Evolutionary conservation across 176 grass and related monocot species (phyloP).

Genomic region (Sorghum bicolor): Sorghum_bicolor_NCBIv3 NC_012872.2:66991501-66992000

Average conservation of each 20-base stretch:
- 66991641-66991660: conserved; percentile 1
- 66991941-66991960: conserved; percentile 95
- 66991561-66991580: conserved; percentile 90
- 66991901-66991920: conserved; percentile 77
- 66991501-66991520: background rate
- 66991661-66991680: background rate
- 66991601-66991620: conserved; percentile 93
- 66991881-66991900: background rate
- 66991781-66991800: background rate
- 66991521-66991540: conserved; percentile 68
- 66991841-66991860: background rate
- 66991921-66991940: conserved; percentile 96
- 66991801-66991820: background rate
- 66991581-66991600: conserved; percentile 96
- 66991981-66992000: conserved; percentile 96
- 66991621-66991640: background rate
- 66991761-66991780: background rate
- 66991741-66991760: background rate
- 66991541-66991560: conserved; percentile 82
- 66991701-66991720: background rate
- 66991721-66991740: conserved; percentile 7
- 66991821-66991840: background rate
- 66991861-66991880: background rate
- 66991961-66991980: conserved; percentile 94
- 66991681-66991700: background rate